A percentile compares a stretch with the other conserved stretches of the same genome.
Conservation (phyloP, 73 alveolate species). For the Paramecium pentaurelia region DNA sequence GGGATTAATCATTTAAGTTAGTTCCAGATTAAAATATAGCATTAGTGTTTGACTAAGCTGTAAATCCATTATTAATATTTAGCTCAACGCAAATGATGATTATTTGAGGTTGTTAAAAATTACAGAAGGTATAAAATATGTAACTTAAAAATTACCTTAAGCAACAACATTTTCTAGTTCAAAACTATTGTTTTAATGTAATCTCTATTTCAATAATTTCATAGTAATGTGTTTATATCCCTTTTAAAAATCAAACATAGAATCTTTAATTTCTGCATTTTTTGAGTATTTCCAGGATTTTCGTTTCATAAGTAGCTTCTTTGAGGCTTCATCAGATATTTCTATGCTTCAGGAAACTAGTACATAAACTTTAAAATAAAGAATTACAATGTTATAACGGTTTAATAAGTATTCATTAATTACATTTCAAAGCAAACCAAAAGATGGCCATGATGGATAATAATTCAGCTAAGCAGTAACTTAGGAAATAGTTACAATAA, state of each 20-base stretch:
- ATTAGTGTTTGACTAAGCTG: neutral
- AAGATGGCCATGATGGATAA: neutral
- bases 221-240: neutral
- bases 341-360: neutral
- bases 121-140: conserved; percentile 2
- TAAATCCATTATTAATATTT: neutral
- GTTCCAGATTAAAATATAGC: neutral
- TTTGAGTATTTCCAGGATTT: neutral
- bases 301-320: neutral
- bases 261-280: neutral
- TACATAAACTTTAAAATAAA: neutral
- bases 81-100: neutral
- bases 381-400: neutral
- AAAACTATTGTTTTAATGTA: neutral
- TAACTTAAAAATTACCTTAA: neutral
- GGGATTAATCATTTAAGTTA: neutral
- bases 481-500: neutral
- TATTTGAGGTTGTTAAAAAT: neutral
- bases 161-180: neutral
- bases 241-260: neutral
- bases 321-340: neutral
- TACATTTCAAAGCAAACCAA: neutral
- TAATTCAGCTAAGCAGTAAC: neutral
- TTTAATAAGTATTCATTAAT: neutral
- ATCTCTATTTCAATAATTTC: neutral